Evolutionary conservation across 768 basidiomycete species (phyloP), one percentile per base, ranked within the genome.

Genomic region (Phylloporus arenicola): DNA sequence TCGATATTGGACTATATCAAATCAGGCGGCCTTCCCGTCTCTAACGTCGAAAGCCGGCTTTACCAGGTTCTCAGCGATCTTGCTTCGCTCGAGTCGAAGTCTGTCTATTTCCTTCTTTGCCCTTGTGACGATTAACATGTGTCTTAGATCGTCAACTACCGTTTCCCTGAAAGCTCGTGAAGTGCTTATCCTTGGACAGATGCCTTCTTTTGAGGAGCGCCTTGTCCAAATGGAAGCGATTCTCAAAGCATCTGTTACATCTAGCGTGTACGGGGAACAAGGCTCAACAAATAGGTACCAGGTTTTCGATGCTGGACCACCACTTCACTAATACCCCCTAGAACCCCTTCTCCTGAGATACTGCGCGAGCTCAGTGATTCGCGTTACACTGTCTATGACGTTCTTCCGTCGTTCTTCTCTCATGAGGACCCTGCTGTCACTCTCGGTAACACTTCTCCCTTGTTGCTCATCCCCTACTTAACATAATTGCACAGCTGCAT

Each of bases 131-230:
- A 29, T 30, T 64, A 19, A 63, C 3, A n/a, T 6, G 3, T 51
- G 25, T 48, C 33, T 40, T 57, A 90, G 88, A 62, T 92, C 92
- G 6, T 95, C 94, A n/a, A 89, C 83, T 27, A 76, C 85, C 48
- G 94, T 98, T 31, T 80, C 94, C 3, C 71, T 99, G 56, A 97
- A 95, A 70, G 96, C 96, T 37, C 88, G 96, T 41, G 96, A 99
- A 73, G 96, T 96, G 7, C 79, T 98, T 42, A 98, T 99, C 62
- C 78, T 92, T 29, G 91, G 90, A 42, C 92, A 95, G 67, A 88
- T 99, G 81, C 96, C 96, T 6, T 95, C 93, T 13, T 95, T 91
- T 64, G 93, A 97, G 62, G 96, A 98, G 68, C 87, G 96, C 51
- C 75, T 85, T 37, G 74, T 82, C 24, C 96, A 99, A 68, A 95